Percentiles rank a stretch among this genome's conserved stretches.
Evolutionary conservation across 768 basidiomycete genomes (phyloP).

Genomic region (Austroboletus eburneus): DNA sequence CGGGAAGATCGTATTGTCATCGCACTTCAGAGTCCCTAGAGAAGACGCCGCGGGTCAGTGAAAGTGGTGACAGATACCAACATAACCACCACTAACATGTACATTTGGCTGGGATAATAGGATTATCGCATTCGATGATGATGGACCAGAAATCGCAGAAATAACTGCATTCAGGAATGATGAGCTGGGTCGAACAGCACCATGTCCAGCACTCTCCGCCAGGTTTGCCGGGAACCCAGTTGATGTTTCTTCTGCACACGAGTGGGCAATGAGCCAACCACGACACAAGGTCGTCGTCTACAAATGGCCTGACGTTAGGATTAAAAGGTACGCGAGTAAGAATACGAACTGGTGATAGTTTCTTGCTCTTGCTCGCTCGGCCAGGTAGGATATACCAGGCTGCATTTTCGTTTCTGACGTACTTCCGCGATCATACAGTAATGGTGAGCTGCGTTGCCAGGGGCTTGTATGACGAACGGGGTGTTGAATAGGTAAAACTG

Average conservation of each 20-base stretch:
- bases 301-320: not conserved
- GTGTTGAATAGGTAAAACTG: conserved; percentile 6
- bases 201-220: not conserved
- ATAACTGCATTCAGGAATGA: not conserved
- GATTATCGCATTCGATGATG: conserved; percentile 8
- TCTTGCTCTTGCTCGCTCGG: conserved; percentile 1
- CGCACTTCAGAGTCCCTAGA: conserved; percentile 5
- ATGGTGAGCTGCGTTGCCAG: not conserved
- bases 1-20: conserved; percentile 5
- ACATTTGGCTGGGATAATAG: not conserved
- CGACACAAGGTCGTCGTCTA: conserved; percentile 1
- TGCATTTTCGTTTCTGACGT: conserved; percentile 9
- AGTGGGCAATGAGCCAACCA: not conserved
- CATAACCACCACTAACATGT: not conserved
- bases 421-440: conserved; percentile 7
- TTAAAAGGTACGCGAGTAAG: not conserved
- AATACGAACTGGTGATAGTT: conserved; percentile 1
- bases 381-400: conserved; percentile 1
- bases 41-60: not conserved
- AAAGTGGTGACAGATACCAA: not conserved
- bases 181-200: conserved; percentile 4
- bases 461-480: conserved; percentile 1
- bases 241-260: conserved; percentile 1
- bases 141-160: conserved; percentile 7
- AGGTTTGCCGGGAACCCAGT: conserved; percentile 1